Evolutionary conservation across 116 monocot species (phyloP), one percentile per base, ranked within the genome.

Genomic region (Trichopus zeylanicus): DNA sequence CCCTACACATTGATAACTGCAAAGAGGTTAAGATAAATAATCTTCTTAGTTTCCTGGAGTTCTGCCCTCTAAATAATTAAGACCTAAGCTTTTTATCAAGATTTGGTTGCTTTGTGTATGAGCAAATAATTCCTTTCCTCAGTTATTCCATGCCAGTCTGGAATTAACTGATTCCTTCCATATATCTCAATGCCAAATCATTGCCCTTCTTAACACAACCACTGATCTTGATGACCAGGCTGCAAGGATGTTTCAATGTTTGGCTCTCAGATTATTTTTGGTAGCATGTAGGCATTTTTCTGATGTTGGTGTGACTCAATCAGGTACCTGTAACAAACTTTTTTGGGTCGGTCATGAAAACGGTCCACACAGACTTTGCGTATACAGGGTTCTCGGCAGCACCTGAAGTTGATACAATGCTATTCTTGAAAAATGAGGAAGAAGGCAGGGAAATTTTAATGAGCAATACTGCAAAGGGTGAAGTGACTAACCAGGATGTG

Each of bases 261-360:
- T 51, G 19, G 20, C 20, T 51, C 22, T 51, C n/a, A n/a, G n/a
- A 20, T 24, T 51, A 42, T 42, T 13, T 42, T 13, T 0, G 19
- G 24, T 20, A 51, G 24, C 19, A 7, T 18, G n/a, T n/a, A n/a
- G n/a, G n/a, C 10, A 10, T 46, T 61, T 12, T 26, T 51, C 27
- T 28, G 15, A 54, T 26, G 6, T 46, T 51, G 32, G 13, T 59
- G 0, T 11, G 29, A 46, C 23, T 32, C n/a, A 21, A 47, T 59
- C 70, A 95, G 95, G 95, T 95, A 24, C 90, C 95, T 22, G 90
- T 95, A 18, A 95, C 95, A 55, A 90, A 87, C 67, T 95, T 95
- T 62, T 95, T 95, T 70, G 95, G 95, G 31, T 95, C 95, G 56
- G 87, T 95, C 53, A 95, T 95, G 95, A 95, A 84, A 66, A 90